Conservation (phyloP, 805 yeast genomes). For the Kluyveromyces starmeri region DNA sequence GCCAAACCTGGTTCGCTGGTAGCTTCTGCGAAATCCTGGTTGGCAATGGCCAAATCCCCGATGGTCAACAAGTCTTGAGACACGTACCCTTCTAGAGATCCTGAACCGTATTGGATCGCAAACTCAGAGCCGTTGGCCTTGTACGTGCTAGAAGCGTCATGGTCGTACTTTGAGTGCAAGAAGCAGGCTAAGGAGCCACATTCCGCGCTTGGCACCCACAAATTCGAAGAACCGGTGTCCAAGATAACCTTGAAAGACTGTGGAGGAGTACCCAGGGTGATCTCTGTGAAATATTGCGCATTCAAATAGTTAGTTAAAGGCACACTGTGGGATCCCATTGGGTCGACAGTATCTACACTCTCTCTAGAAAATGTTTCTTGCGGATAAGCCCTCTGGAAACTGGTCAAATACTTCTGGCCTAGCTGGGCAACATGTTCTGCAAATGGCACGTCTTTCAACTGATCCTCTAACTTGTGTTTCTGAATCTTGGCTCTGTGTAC, state of each 20-base stretch:
- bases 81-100: conserved; percentile 84
- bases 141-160: conserved; percentile 71
- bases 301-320: conserved; percentile 91
- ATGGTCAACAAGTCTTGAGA: conserved; percentile 76
- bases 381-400: conserved; percentile 39
- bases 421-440: conserved; percentile 47
- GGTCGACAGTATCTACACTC: conserved; percentile 13
- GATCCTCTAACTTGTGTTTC: conserved; percentile 50
- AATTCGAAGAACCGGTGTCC: conserved; percentile 94
- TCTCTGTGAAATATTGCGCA: conserved; percentile 94
- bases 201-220: conserved; percentile 90
- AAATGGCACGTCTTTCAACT: conserved; percentile 42
- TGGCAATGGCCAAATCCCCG: conserved; percentile 69
- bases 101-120: conserved; percentile 85
- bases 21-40: conserved; percentile 95
- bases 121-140: conserved; percentile 81
- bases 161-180: conserved; percentile 87
- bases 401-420: conserved; percentile 51
- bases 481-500: conserved; percentile 48
- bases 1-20: conserved; percentile 96
- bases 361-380: conserved; percentile 28
- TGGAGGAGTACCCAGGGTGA: conserved; percentile 84
- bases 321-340: conserved; percentile 48
- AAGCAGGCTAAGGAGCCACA: conserved; percentile 94
- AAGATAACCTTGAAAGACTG: conserved; percentile 89